Evolutionary conservation across 306 rosid genomes (phyloP), one percentile per base, ranked within the genome.

Genomic region (Ormosia semicastrata): DNA sequence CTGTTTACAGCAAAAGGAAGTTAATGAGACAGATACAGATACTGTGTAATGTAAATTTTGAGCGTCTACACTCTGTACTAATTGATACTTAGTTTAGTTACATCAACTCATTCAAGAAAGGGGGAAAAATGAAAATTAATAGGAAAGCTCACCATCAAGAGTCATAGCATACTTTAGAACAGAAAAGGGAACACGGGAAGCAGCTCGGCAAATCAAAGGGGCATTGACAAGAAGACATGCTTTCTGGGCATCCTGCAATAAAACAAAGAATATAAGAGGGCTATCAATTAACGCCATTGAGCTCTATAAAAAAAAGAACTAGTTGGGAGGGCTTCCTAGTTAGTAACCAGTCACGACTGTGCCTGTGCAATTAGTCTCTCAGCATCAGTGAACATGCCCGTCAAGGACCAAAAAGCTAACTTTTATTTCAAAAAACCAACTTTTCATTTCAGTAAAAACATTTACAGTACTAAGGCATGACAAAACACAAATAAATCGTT

Each of bases 91-190:
- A 43, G 12, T 33, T 34, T 29, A 30, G 10, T 69, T 12, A 4
- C 40, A 69, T 7, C 46, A 63, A 53, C 43, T 75, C 67, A 32
- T 49, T 62, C 24, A 77, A 37, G 24, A 14, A 56, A 69, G 47
- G 50, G 29, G n/a, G 3, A 15, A 49, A 34, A 50, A n/a, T n/a
- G n/a, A n/a, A n/a, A n/a, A n/a, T n/a, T n/a, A n/a, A n/a, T n/a
- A 29, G 66, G 46, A 7, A 79, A 60, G 73, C 92, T 87, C 85
- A 95, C 99, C 99, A 87, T 95, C 99, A 80, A 93, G 94, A 18
- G 99, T 95, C 99, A 95, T 95, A 8, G 99, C 97, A 88, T 84
- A 95, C 88, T 95, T 95, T 75, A 93, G 91, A 74, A 95, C 94
- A 37, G 97, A 95, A 86, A 92, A 95, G 37, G 98, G 99, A 66